Evolutionary conservation across 2,329 filamentous ascomycete species (phyloP).

Genomic region (Neopestalotiopsis sp.): DNA sequence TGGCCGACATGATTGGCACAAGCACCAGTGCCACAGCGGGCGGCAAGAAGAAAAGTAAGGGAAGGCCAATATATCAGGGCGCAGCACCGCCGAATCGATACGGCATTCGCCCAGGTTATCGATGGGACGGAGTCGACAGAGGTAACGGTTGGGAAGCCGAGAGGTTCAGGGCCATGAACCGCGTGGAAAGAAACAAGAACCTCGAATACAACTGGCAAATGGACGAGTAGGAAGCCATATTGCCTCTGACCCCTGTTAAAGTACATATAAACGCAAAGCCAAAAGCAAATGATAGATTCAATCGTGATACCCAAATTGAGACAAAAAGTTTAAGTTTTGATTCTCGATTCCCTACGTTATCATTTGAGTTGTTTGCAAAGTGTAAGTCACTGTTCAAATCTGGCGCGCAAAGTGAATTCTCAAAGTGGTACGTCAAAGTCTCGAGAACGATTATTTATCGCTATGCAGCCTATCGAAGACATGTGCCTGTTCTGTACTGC

Average conservation of each 20-base stretch:
- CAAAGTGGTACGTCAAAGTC: too few relatives aligned
- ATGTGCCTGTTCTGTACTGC: too few relatives aligned
- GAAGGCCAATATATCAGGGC: conserved; percentile 76
- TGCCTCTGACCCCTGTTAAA: neutral
- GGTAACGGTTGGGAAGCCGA: conserved; percentile 93
- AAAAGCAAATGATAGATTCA: neutral
- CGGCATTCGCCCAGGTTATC: conserved; percentile 87
- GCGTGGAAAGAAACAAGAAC: conserved; percentile 75
- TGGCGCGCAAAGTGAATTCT: too few relatives aligned
- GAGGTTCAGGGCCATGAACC: conserved; percentile 87
- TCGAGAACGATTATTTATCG: too few relatives aligned
- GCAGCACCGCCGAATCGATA: conserved; percentile 89
- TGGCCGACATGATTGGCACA: conserved; percentile 75
- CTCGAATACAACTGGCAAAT: conserved; percentile 95
- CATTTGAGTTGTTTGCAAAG: too few relatives aligned
- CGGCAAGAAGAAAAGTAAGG: conserved; percentile 39
- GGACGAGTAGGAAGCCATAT: conserved; percentile 70
- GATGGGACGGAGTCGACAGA: conserved; percentile 97
- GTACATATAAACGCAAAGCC: neutral
- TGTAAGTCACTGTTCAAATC: too few relatives aligned
- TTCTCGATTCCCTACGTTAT: too few relatives aligned
- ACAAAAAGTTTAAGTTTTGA: neutral
- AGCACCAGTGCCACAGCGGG: conserved; percentile 31
- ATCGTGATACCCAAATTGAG: conserved; percentile 8
- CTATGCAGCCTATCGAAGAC: too few relatives aligned